phyloP scores from a whole-genome alignment of 768 basidiomycete species.

The Mycena epipterygia region DNA sequence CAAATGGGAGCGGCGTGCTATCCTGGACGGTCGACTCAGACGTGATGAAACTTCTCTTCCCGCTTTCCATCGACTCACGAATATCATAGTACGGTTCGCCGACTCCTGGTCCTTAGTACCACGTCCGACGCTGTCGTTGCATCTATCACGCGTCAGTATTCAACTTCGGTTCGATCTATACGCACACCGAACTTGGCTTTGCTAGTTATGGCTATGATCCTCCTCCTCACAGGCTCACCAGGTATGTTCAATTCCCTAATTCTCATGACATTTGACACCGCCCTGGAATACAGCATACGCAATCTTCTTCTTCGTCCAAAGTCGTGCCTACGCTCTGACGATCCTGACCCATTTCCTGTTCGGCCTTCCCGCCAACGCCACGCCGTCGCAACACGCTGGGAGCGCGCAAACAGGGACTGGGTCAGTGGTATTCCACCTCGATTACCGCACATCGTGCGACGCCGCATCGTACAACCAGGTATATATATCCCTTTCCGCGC shows the following conservation, averaged over 20 bases:
- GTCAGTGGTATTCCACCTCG: background rate
- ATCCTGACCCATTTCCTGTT: background rate
- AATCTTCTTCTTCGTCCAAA: slow-evolving; percentile 3
- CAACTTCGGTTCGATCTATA: no score
- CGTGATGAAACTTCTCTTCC: background rate
- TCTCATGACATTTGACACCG: no score
- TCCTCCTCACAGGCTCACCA: background rate
- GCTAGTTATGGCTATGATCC: background rate
- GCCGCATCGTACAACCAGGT: background rate
- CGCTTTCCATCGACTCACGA: background rate
- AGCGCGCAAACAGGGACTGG: background rate
- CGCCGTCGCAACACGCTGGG: background rate
- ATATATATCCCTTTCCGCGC: background rate
- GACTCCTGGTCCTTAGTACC: background rate
- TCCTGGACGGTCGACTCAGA: background rate
- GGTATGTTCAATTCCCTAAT: background rate
- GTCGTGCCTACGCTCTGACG: slow-evolving; percentile 1
- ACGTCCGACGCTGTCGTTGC: slow-evolving; percentile 17
- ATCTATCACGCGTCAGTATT: background rate
- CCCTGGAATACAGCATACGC: background rate
- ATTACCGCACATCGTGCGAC: background rate
- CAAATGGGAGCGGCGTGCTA: background rate
- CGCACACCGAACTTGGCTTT: no score
- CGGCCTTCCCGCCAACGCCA: background rate
- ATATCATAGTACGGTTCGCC: slow-evolving; percentile 2